These are phyloP conservation scores for Claviceps arundinis DNA, from an alignment of 2,329 filamentous ascomycete species.

Conservation along the genomic window DNA sequence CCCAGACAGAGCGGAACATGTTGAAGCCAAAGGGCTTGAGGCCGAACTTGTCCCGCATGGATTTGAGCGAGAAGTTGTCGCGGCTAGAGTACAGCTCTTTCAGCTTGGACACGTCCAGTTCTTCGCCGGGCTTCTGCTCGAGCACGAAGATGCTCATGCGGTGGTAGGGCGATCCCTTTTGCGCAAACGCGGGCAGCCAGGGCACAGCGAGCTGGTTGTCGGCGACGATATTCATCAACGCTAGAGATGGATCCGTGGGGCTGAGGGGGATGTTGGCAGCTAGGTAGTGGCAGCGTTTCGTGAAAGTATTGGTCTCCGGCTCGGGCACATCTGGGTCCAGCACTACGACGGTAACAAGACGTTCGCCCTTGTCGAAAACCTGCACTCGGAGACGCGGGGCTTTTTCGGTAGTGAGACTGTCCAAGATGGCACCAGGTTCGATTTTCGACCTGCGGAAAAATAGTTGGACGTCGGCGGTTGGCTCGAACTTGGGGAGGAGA, in stretches of 20 bases:
- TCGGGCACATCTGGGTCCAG: conserved; percentile 86
- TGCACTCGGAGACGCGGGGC: conserved; percentile 70
- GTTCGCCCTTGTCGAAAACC: conserved; percentile 68
- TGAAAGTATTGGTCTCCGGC: conserved; percentile 59
- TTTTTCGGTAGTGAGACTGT: conserved; percentile 58
- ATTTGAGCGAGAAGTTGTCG: conserved; percentile 62
- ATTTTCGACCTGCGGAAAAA: conserved; percentile 61
- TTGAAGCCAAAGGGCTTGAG: conserved; percentile 67
- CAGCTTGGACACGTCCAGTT: conserved; percentile 44
- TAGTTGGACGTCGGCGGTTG: conserved; percentile 66
- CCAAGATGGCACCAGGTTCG: conserved; percentile 64
- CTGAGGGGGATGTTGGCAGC: conserved; percentile 49
- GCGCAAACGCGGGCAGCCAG: conserved; percentile 76
- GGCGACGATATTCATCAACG: conserved; percentile 47
- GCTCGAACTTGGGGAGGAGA: conserved; percentile 66
- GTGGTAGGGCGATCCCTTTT: conserved; percentile 87
- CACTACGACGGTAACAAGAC: conserved; percentile 72
- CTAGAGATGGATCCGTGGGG: conserved; percentile 43
- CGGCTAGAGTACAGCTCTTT: conserved; percentile 39
- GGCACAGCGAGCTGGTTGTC: conserved; percentile 57
- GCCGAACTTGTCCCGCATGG: conserved; percentile 55
- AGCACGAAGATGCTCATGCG: conserved; percentile 73
- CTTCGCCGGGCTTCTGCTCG: conserved; percentile 54
- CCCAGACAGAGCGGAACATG: conserved; percentile 82
- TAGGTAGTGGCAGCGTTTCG: conserved; percentile 75